These are phyloP conservation scores for Chrysoporthe puriensis DNA, from an alignment of 2,329 filamentous ascomycete genomes.

Conservation along the genomic window DNA sequence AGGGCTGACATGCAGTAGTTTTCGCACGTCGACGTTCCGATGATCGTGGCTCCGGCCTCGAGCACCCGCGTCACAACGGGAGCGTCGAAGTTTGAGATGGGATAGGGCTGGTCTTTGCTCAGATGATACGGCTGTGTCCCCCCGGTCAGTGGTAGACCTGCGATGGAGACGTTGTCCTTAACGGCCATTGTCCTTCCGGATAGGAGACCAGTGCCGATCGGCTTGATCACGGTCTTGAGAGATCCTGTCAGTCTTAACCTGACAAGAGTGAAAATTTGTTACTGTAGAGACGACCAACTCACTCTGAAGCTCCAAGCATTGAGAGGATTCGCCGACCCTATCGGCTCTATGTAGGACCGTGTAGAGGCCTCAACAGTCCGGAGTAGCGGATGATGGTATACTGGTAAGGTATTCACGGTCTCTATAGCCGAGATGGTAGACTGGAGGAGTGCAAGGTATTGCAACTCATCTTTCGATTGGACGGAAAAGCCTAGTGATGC, in stretches of 20 bases:
- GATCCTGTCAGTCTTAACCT: background rate
- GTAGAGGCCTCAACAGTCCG: background rate
- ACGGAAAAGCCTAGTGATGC: slow-evolving; percentile 22
- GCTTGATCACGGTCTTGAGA: slow-evolving; percentile 18
- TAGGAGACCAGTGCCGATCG: slow-evolving; percentile 21
- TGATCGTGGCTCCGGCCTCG: slow-evolving; percentile 28
- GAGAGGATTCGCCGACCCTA: slow-evolving; percentile 17
- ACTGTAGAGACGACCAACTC: background rate
- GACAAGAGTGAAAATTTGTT: background rate
- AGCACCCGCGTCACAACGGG: slow-evolving; percentile 29
- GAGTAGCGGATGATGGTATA: slow-evolving; percentile 17
- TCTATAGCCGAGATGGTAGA: slow-evolving; percentile 20
- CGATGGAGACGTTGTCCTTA: slow-evolving; percentile 32
- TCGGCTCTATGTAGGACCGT: slow-evolving; percentile 18
- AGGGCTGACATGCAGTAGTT: slow-evolving; percentile 31
- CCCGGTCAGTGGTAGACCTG: slow-evolving; percentile 29
- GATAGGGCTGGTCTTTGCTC: slow-evolving; percentile 25
- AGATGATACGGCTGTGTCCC: slow-evolving; percentile 29
- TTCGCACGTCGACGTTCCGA: slow-evolving; percentile 31
- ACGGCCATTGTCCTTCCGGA: slow-evolving; percentile 29
- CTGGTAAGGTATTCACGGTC: slow-evolving; percentile 22
- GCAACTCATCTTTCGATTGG: slow-evolving; percentile 22
- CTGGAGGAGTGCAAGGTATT: slow-evolving; percentile 21
- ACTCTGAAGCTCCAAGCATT: slow-evolving; percentile 27
- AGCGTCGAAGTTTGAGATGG: slow-evolving; percentile 29